Conservation (phyloP, 148 eudicot genomes). For the Talinum fruticosum region DNA sequence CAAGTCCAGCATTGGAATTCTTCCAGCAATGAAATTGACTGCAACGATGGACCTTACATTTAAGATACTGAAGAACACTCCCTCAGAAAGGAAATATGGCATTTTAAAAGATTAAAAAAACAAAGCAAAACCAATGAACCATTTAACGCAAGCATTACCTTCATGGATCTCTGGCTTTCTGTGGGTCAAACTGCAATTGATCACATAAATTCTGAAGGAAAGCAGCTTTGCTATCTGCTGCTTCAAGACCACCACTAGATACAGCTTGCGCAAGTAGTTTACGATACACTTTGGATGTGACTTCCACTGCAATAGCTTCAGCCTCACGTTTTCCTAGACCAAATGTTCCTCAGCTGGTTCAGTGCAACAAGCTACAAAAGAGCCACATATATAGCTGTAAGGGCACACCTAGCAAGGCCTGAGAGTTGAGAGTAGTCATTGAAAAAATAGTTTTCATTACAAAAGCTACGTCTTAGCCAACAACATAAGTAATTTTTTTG, state of each 20-base stretch:
- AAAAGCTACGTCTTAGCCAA: too few species aligned
- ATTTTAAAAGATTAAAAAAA: too few species aligned
- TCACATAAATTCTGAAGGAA: constrained; percentile 79
- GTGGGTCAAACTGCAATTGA: constrained; percentile 65
- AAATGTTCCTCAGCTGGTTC: constrained; percentile 81
- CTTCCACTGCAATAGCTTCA: constrained; percentile 65
- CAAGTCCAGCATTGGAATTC: too few species aligned
- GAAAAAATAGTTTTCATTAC: too few species aligned
- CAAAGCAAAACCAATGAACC: background rate
- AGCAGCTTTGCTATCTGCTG: constrained; percentile 86
- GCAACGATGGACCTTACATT: too few species aligned
- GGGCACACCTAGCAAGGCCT: too few species aligned
- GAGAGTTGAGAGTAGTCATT: too few species aligned
- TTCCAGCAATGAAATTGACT: too few species aligned
- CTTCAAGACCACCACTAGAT: constrained; percentile 65
- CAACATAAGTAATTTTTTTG: too few species aligned
- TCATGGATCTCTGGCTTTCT: constrained; percentile 84
- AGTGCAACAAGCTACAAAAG: constrained; percentile 65
- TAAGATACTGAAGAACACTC: too few species aligned
- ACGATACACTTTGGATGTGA: constrained; percentile 73
- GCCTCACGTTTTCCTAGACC: constrained; percentile 91
- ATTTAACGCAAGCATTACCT: constrained; percentile 48
- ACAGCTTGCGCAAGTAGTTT: constrained; percentile 70
- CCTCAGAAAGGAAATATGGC: background rate
- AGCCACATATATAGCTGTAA: too few species aligned